phyloP scores from a whole-genome alignment of 345 rosid genomes.

The Trapa bicornis region DNA sequence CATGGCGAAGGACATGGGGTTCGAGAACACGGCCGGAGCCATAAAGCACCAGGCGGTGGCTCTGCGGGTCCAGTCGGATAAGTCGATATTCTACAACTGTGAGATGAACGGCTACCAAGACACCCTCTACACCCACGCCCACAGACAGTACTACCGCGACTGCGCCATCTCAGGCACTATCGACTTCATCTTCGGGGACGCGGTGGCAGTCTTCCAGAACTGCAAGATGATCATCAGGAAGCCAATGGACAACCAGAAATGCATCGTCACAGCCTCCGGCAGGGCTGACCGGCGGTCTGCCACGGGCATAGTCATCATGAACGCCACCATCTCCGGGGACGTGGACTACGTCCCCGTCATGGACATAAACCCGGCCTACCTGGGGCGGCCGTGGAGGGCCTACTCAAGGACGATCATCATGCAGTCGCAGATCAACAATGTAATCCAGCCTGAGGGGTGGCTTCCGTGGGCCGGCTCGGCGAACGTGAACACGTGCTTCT shows the following conservation, averaged over 20 bases:
- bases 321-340: conserved; percentile 43
- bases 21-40: conserved; percentile 61
- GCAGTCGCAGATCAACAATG: conserved; percentile 36
- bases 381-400: conserved; percentile 65
- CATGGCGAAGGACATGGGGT: conserved; percentile 57
- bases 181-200: conserved; percentile 60
- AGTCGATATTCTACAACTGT: conserved; percentile 41
- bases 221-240: conserved; percentile 43
- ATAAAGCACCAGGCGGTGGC: conserved; percentile 63
- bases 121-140: conserved; percentile 55
- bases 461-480: conserved; percentile 30
- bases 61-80: conserved; percentile 39
- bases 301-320: conserved; percentile 48
- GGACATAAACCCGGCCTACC: conserved; percentile 29
- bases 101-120: conserved; percentile 53
- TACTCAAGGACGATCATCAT: conserved; percentile 49
- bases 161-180: conserved; percentile 64
- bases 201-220: conserved; percentile 45
- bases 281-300: conserved; percentile 27
- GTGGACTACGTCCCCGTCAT: conserved; percentile 25
- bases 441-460: conserved; percentile 62
- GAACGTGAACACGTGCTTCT: conserved; percentile 42
- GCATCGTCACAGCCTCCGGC: conserved; percentile 63
- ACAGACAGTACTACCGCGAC: conserved; percentile 63
- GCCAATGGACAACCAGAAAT: conserved; percentile 30